phyloP scores from a whole-genome alignment of 2,329 filamentous ascomycete species.

The Colletotrichum higginsianum region DNA sequence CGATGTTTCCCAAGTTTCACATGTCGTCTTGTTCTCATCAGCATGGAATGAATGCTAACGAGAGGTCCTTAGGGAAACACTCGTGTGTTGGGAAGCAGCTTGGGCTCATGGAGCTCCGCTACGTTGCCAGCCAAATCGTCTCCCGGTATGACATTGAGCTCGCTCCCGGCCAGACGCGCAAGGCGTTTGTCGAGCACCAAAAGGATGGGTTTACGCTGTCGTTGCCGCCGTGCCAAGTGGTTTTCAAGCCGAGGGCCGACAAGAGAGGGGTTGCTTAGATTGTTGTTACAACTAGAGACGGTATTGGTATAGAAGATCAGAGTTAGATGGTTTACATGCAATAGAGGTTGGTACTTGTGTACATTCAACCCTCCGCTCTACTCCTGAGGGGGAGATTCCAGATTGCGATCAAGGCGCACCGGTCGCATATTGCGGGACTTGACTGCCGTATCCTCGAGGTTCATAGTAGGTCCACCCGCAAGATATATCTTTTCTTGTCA shows the following conservation, averaged over 20 bases:
- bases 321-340: too few species aligned
- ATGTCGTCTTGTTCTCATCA: neutral
- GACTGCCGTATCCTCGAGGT: too few species aligned
- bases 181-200: conserved; percentile 28
- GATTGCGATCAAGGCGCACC: too few species aligned
- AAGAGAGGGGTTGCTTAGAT: too few species aligned
- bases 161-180: conserved; percentile 29
- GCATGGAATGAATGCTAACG: neutral
- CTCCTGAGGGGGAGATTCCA: too few species aligned
- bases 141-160: conserved; percentile 38
- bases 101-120: conserved; percentile 52
- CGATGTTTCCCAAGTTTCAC: conserved; percentile 3
- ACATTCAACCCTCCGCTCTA: too few species aligned
- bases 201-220: conserved; percentile 42
- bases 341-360: too few species aligned
- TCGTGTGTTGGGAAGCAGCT: conserved; percentile 56
- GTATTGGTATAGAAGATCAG: too few species aligned
- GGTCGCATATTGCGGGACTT: too few species aligned
- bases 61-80: conserved; percentile 46
- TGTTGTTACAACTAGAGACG: too few species aligned
- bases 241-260: conserved; percentile 33
- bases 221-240: conserved; percentile 36
- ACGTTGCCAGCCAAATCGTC: conserved; percentile 40
- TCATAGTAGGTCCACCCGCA: too few species aligned
- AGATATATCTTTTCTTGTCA: too few species aligned